phyloP scores from a whole-genome alignment of 2,329 filamentous ascomycete species.

The Pseudogymnoascus sp. region DNA sequence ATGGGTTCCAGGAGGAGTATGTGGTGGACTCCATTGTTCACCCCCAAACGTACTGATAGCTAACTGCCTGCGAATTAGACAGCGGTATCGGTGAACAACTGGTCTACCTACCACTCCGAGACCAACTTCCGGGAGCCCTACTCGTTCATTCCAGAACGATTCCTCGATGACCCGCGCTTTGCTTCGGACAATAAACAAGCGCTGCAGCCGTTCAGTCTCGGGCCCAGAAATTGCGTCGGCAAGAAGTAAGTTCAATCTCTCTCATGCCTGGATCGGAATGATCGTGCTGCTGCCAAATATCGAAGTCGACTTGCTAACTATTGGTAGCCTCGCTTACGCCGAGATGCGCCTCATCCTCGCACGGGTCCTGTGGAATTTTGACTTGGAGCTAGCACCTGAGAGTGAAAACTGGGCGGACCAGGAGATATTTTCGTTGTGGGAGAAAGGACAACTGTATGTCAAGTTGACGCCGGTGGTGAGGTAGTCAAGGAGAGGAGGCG shows the following conservation, averaged over 20 bases:
- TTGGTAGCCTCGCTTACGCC: slow-evolving; percentile 14
- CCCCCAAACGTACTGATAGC: not conserved
- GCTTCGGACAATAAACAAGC: slow-evolving; percentile 13
- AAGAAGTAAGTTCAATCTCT: slow-evolving; percentile 12
- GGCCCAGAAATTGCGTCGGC: slow-evolving; percentile 17
- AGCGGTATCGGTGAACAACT: slow-evolving; percentile 21
- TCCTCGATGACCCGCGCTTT: slow-evolving; percentile 22
- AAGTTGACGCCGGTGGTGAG: slow-evolving; percentile 10
- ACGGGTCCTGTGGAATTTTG: slow-evolving; percentile 24
- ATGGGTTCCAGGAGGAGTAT: slow-evolving; percentile 16
- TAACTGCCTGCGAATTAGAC: slow-evolving; percentile 8
- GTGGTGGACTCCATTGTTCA: not conserved
- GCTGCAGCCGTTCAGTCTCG: slow-evolving; percentile 15
- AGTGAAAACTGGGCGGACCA: slow-evolving; percentile 15
- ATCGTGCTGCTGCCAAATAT: not conserved
- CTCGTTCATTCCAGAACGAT: slow-evolving; percentile 25
- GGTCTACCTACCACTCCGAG: slow-evolving; percentile 23
- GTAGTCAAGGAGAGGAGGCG: not conserved
- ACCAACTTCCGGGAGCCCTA: slow-evolving; percentile 17
- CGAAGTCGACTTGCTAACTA: not conserved
- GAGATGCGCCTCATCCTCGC: slow-evolving; percentile 20
- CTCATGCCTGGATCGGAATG: not conserved
- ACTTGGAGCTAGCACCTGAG: slow-evolving; percentile 15
- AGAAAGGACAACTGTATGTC: slow-evolving; percentile 17
- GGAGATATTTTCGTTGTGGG: slow-evolving; percentile 18